Evolutionary conservation across 1,139 yeast genomes (phyloP).

Genomic region (Suhomyces bokatorum): DNA sequence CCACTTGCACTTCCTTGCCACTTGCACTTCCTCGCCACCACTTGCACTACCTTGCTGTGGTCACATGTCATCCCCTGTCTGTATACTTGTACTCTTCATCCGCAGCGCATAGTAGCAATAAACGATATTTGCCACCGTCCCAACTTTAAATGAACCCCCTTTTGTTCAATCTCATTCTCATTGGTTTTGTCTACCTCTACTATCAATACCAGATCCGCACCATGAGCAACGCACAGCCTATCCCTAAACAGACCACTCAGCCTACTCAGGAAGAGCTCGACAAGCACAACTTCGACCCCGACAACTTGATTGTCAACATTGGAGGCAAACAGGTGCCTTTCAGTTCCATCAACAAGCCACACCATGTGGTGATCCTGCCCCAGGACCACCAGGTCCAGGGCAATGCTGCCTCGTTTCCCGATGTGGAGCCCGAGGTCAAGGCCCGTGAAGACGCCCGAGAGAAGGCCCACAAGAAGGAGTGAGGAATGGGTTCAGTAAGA

Average conservation of each 20-base stretch:
- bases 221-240: slow-evolving; percentile 9
- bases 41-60: not conserved
- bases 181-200: slow-evolving; percentile 3
- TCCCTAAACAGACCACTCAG: not conserved
- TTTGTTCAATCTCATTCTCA: slow-evolving; percentile 6
- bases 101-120: slow-evolving; percentile 3
- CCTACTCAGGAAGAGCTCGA: slow-evolving; percentile 20
- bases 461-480: slow-evolving; percentile 1
- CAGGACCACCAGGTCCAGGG: slow-evolving; percentile 22
- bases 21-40: no score
- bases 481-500: no score
- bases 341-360: slow-evolving; percentile 42
- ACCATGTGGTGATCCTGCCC: slow-evolving; percentile 40
- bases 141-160: slow-evolving; percentile 9
- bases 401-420: slow-evolving; percentile 22
- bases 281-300: slow-evolving; percentile 16
- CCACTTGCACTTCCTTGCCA: no score
- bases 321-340: slow-evolving; percentile 43
- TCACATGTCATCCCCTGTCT: not conserved
- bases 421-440: slow-evolving; percentile 26
- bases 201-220: slow-evolving; percentile 5
- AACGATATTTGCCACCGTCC: slow-evolving; percentile 10
- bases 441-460: slow-evolving; percentile 15
- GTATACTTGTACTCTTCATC: not conserved
- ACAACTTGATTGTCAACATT: slow-evolving; percentile 31